Evolutionary conservation across 2,329 filamentous ascomycete species (phyloP).

Genomic region (Orbilia javanica): DNA sequence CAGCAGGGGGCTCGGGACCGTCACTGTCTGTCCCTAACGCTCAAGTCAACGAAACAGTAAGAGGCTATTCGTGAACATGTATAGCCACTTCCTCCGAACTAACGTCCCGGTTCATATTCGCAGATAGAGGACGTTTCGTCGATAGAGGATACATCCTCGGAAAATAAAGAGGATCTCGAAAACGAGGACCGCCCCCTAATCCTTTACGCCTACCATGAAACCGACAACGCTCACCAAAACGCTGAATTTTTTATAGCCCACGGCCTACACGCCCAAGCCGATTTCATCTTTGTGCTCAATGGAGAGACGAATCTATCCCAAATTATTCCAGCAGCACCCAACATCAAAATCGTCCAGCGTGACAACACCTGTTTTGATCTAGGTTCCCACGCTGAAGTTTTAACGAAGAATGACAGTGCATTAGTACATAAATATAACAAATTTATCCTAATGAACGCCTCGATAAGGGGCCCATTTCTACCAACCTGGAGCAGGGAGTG

Average conservation of each 20-base stretch:
- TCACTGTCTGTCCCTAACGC: no score
- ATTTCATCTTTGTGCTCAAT: constrained; percentile 66
- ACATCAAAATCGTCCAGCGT: constrained; percentile 63
- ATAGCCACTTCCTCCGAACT: no score
- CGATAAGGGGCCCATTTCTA: constrained; percentile 65
- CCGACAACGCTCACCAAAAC: constrained; percentile 63
- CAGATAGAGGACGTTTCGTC: no score
- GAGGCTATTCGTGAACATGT: no score
- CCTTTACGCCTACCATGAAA: constrained; percentile 65
- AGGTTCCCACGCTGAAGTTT: constrained; percentile 64
- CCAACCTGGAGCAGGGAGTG: constrained; percentile 64
- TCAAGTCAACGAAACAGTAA: no score
- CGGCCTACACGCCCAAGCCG: constrained; percentile 65
- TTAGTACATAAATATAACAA: constrained; percentile 64
- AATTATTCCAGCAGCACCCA: constrained; percentile 63
- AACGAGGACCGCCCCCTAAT: constrained; percentile 60
- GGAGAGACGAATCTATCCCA: constrained; percentile 62
- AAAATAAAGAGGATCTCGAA: no score
- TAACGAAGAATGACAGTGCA: constrained; percentile 61
- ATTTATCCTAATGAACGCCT: constrained; percentile 65
- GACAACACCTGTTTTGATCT: constrained; percentile 65
- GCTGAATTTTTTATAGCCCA: constrained; percentile 65
- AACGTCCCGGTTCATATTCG: not conserved
- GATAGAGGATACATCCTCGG: no score
- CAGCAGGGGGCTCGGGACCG: no score